Percentiles rank a stretch among this genome's conserved stretches.
Evolutionary conservation across 2,329 filamentous ascomycete genomes (phyloP).

Genomic region (Alternaria triticimaculans): DNA sequence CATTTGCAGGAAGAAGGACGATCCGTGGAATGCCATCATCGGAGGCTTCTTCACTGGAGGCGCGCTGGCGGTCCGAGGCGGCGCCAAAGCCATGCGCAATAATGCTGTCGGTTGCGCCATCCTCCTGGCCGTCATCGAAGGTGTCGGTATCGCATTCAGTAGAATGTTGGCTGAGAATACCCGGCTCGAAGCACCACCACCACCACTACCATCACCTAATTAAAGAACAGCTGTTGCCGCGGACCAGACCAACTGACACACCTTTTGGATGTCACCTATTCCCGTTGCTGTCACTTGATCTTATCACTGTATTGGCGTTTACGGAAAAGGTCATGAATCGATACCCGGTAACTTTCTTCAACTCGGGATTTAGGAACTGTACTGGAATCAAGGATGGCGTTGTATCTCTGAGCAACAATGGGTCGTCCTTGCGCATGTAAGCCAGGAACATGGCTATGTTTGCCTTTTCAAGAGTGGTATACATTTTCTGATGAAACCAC

Average conservation of each 20-base stretch:
- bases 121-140: conserved; percentile 92
- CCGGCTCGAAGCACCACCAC: conserved; percentile 48
- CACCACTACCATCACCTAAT: not conserved
- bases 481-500: not conserved
- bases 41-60: conserved; percentile 92
- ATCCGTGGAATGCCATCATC: conserved; percentile 97
- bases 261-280: not conserved
- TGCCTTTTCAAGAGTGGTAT: not conserved
- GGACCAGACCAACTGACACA: not conserved
- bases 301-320: not conserved
- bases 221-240: not conserved
- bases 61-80: conserved; percentile 86
- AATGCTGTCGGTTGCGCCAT: conserved; percentile 95
- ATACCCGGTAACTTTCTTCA: not conserved
- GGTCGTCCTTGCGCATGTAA: not conserved
- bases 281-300: not conserved
- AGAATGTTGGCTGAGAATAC: conserved; percentile 91
- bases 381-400: not conserved
- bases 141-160: conserved; percentile 92
- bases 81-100: conserved; percentile 88
- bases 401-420: not conserved
- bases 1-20: conserved; percentile 76
- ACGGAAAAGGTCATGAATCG: not conserved
- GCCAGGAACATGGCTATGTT: not conserved
- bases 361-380: not conserved